Evolutionary conservation across 257 asterid species (phyloP), one percentile per base, ranked within the genome.

Genomic region (Galeopsis tetrahit): DNA sequence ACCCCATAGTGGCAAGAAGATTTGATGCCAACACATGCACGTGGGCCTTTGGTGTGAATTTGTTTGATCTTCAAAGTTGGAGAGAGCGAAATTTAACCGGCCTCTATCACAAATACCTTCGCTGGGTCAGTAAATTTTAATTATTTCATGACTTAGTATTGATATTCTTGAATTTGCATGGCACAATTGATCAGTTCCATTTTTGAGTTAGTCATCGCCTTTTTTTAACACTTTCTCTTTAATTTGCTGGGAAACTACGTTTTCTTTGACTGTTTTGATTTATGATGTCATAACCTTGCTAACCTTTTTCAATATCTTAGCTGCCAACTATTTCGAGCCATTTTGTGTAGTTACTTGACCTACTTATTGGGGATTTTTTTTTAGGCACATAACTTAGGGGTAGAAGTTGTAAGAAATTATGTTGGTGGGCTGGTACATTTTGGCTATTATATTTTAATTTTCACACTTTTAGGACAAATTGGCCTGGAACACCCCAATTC

Each of bases 41-140:
- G 7, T 92, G 99, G 98, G 99, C 98, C 71, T 95, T 90, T 61
- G 99, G 99, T 66, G 75, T 95, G 95, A 95, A 95, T 79, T 46
- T 95, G 33, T 95, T 95, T 52, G 93, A 95, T 82, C 96, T 95
- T 77, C 83, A 71, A 59, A 80, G 77, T 73, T 95, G 99, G 99
- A 91, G 96, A 82, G 80, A 67, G 59, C 85, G 33, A 62, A 82
- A 85, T 66, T 63, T 95, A 79, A 91, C 90, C 39, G 82, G 77
- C 10, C 70, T 82, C 62, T 92, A 95, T 69, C 95, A 78, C 89
- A 79, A 79, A 68, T 92, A 82, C 86, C 86, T 81, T 75, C 90
- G 69, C 44, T 51, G 86, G 98, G 99, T 95, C 78, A 79, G 85
- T 76, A 70, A 40, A 40, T 34, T 60, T 36, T 48, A 5, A 67